phyloP scores from a whole-genome alignment of 192 early-diverging fungal species.

The Chytriomyces sp. region DNA sequence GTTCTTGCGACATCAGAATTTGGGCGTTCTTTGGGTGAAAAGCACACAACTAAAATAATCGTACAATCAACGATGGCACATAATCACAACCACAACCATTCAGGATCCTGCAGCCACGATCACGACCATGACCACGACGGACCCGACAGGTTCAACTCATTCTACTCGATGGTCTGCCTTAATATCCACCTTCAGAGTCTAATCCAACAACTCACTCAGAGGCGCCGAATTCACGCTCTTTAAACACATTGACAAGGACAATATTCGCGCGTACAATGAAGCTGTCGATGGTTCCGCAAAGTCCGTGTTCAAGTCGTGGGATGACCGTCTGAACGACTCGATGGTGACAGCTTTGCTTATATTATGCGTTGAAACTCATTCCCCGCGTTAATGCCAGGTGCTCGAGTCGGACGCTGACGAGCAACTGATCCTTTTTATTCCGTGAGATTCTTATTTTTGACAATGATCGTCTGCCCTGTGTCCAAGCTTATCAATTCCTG shows the following conservation, averaged over 20 bases:
- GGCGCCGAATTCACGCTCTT: slow-evolving; percentile 64
- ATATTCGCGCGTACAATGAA: slow-evolving; percentile 85
- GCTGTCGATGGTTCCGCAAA: slow-evolving; percentile 64
- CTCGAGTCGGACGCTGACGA: slow-evolving; percentile 88
- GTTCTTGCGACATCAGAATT: too few species aligned
- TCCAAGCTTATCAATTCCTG: slow-evolving; percentile 4
- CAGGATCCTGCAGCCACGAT: slow-evolving; percentile 56
- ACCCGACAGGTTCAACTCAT: slow-evolving; percentile 31
- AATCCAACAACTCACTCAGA: slow-evolving; percentile 25
- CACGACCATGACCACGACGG: slow-evolving; percentile 74
- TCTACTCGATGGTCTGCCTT: not conserved
- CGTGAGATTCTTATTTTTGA: slow-evolving; percentile 57
- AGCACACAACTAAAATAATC: not conserved
- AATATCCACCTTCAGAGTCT: not conserved
- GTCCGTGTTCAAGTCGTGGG: slow-evolving; percentile 85
- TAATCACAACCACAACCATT: slow-evolving; percentile 47
- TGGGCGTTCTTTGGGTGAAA: too few species aligned
- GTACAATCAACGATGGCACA: slow-evolving; percentile 30
- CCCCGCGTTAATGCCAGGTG: slow-evolving; percentile 42
- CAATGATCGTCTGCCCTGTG: not conserved
- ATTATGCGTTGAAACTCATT: too few species aligned
- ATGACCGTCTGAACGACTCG: slow-evolving; percentile 73
- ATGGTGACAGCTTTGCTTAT: slow-evolving; percentile 48
- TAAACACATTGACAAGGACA: slow-evolving; percentile 77
- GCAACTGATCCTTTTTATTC: slow-evolving; percentile 87